Conservation (phyloP, 352 stramenopile species). For the Elongisporangium senticosum region DNA sequence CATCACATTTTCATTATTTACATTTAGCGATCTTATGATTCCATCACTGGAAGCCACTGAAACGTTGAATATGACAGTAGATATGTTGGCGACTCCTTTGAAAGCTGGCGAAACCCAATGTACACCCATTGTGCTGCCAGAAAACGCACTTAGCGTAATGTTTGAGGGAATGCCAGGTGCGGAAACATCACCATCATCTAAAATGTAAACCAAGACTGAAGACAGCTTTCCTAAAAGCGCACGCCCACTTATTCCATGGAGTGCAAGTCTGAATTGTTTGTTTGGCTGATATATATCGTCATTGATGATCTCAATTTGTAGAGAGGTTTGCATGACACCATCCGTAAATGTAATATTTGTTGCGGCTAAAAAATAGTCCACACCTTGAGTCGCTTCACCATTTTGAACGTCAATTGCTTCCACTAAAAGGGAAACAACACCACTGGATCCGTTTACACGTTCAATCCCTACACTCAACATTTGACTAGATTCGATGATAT, state of each 20-base stretch:
- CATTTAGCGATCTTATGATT: constrained; percentile 7
- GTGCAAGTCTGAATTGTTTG: constrained; percentile 30
- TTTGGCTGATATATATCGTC: constrained; percentile 31
- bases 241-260: constrained; percentile 19
- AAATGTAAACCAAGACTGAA: constrained; percentile 26
- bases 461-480: constrained; percentile 18
- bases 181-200: constrained; percentile 48
- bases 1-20: constrained; percentile 10
- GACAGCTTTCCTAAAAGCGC: constrained; percentile 12
- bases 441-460: constrained; percentile 23
- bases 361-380: constrained; percentile 24
- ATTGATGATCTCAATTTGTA: constrained; percentile 32
- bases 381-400: too few species aligned
- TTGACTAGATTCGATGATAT: constrained; percentile 18
- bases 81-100: constrained; percentile 21
- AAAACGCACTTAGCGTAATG: constrained; percentile 11
- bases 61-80: constrained; percentile 22
- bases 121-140: constrained; percentile 23
- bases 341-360: constrained; percentile 18
- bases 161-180: constrained; percentile 17
- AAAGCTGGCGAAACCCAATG: constrained; percentile 29
- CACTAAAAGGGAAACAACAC: constrained; percentile 12
- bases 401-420: constrained; percentile 14
- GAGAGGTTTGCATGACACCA: constrained; percentile 8
- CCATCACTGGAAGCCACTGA: constrained; percentile 14